A percentile compares a stretch with the other conserved stretches of the same genome.
These are phyloP conservation scores for Spergularia azorica DNA, from an alignment of 179 eudicot genomes.

Conservation along the genomic window DNA sequence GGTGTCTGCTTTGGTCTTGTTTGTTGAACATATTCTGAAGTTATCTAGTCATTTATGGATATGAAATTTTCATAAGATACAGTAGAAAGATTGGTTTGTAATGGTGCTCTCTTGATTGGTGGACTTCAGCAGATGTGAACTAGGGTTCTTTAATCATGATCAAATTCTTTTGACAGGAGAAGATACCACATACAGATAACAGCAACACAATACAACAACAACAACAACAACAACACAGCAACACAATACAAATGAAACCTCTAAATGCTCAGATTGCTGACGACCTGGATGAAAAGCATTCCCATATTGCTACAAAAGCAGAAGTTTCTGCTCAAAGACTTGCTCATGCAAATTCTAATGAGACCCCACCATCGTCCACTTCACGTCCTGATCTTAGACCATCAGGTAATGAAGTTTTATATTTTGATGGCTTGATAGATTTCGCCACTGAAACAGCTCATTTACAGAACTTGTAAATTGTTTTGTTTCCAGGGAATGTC, in stretches of 20 bases:
- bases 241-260: conserved; percentile 43
- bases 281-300: conserved; percentile 33
- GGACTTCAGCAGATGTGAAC: background rate
- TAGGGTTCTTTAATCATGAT: conserved; percentile 1
- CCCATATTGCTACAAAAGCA: conserved; percentile 23
- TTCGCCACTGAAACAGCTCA: background rate
- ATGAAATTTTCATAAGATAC: too few relatives aligned
- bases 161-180: conserved; percentile 48
- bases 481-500: conserved; percentile 41
- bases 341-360: conserved; percentile 29
- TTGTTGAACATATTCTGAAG: background rate
- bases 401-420: conserved; percentile 42
- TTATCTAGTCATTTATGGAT: too few relatives aligned
- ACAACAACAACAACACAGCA: too few relatives aligned
- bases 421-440: background rate
- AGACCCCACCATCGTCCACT: conserved; percentile 23
- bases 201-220: conserved; percentile 13
- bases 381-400: conserved; percentile 36
- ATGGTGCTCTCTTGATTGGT: background rate
- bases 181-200: conserved; percentile 44
- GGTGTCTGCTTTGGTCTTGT: background rate
- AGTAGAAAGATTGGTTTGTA: too few relatives aligned
- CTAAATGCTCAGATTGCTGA: conserved; percentile 40
- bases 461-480: conserved; percentile 5
- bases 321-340: conserved; percentile 37